These are phyloP conservation scores for sorghum (Sorghum bicolor) DNA, from an alignment of 176 grass and related monocot genomes.

Conservation along the genomic window Sorghum_bicolor_NCBIv3 NC_012875.2:60709001-60709500, in stretches of 20 bases:
- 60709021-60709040: too few relatives aligned
- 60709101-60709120: too few relatives aligned
- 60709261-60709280: neutral
- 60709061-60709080: neutral
- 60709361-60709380: neutral
- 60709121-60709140: neutral
- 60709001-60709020: too few relatives aligned
- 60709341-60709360: neutral
- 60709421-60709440: too few relatives aligned
- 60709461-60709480: neutral
- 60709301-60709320: neutral
- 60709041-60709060: too few relatives aligned
- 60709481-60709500: neutral
- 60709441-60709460: neutral
- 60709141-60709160: neutral
- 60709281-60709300: neutral
- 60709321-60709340: neutral
- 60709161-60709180: neutral
- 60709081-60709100: neutral
- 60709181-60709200: slow-evolving; percentile 17
- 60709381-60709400: neutral
- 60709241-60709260: too few relatives aligned
- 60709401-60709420: neutral
- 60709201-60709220: slow-evolving; percentile 43
- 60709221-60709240: slow-evolving; percentile 15